Evolutionary conservation across 345 rosid genomes (phyloP), one percentile per base, ranked within the genome.

Genomic region (Viola odorata): DNA sequence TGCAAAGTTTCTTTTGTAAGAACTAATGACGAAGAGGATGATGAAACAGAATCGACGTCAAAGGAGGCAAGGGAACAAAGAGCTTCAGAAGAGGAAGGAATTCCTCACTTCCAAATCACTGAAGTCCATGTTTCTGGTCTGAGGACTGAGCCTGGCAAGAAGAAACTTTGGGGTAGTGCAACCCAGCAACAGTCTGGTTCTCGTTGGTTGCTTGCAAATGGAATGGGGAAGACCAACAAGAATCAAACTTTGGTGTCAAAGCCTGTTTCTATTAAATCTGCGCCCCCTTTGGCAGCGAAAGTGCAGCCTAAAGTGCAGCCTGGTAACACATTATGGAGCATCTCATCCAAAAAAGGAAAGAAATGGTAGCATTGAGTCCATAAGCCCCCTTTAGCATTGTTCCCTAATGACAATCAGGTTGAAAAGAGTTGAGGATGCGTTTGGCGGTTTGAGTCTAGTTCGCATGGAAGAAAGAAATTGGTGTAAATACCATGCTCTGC

Each of bases 191-290:
- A 89, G 74, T 87, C 98, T 32, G 96, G 92, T 67, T 87, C 95
- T 41, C 91, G 98, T 39, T 91, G 98, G 96, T 75, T 85, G 79
- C 69, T 89, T 7, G 96, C 98, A 10, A 89, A 80, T 54, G 98
- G 98, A 65, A 91, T 91, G 98, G 98, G 98, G 37, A 91, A 91
- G 85, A 78, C 59, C 71, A 87, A 70, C 55, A 89, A 71, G 73
- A 79, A 86, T 71, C 76, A 82, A 12, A 48, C 79, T 41, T 53
- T 75, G 69, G 87, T 84, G 76, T 76, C 91, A 50, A 91, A 85
- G 66, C 57, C 65, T 12, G 69, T 41, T 62, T 56, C 79, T 37
- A 60, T 37, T 15, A 80, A 77, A 63, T 68, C 90, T 50, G 50
- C 81, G 36, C 15, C 63, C n/a, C 57, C 73, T 23, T 17, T 36